Evolutionary conservation across 139 green algal species (phyloP).

Genomic region (Auxenochlorella pyrenoidosa): DNA sequence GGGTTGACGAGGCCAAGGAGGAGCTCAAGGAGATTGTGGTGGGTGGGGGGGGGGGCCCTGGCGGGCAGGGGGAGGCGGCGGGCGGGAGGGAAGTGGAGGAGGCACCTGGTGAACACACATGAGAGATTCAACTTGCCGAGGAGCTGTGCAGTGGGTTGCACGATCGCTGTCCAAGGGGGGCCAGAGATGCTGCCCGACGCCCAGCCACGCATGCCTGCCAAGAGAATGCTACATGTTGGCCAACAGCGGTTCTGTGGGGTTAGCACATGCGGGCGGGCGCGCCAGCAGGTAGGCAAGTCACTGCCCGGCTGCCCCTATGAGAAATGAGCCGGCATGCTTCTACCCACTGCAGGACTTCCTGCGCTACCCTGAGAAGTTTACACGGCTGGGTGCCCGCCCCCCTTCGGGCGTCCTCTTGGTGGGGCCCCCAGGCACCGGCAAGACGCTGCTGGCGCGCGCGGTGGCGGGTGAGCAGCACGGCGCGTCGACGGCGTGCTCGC

Average conservation of each 20-base stretch:
- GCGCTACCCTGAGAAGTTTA: constrained; percentile 74
- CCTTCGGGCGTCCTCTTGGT: constrained; percentile 95
- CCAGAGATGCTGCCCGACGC: no score
- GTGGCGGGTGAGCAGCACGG: constrained; percentile 57
- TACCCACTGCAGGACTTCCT: constrained; percentile 54
- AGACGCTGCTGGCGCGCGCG: constrained; percentile 96
- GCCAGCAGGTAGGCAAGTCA: no score
- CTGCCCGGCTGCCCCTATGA: no score
- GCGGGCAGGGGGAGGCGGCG: not conserved
- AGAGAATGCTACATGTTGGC: no score
- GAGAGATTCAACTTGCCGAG: no score
- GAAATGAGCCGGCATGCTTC: not conserved
- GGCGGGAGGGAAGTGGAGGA: not conserved
- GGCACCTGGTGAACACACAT: no score
- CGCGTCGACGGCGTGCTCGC: constrained; percentile 71
- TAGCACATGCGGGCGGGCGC: no score
- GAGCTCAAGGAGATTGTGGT: constrained; percentile 91
- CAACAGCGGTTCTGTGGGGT: no score
- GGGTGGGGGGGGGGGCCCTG: constrained; percentile 14
- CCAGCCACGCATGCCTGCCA: no score
- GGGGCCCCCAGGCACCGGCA: constrained; percentile 96
- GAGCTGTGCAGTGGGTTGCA: no score
- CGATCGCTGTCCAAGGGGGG: no score
- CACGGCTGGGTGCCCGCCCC: constrained; percentile 73
- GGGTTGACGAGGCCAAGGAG: constrained; percentile 91